These are phyloP conservation scores for Penicillium paxilli DNA, from an alignment of 495 filamentous ascomycete genomes.

Conservation along the genomic window DNA sequence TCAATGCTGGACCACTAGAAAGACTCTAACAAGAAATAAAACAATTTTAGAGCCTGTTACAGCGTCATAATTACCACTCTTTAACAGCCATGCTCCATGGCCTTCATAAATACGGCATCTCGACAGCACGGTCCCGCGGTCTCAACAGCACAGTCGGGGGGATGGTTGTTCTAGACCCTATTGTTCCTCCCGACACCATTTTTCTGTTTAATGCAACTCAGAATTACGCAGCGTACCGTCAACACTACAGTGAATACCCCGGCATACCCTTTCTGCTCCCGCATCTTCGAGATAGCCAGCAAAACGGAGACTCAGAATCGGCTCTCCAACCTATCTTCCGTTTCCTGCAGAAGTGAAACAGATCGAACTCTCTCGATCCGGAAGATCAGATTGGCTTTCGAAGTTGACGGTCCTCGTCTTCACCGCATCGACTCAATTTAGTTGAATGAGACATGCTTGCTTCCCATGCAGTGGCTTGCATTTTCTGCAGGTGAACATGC, in stretches of 20 bases:
- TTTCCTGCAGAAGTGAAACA: conserved; percentile 14
- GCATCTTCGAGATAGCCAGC: conserved; percentile 37
- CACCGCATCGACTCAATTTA: conserved; percentile 1
- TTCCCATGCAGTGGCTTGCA: conserved; percentile 8
- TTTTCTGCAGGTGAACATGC: conserved; percentile 19
- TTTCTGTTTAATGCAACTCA: conserved; percentile 28
- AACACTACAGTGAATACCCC: conserved; percentile 28
- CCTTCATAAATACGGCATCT: conserved; percentile 33
- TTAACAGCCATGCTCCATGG: conserved; percentile 38
- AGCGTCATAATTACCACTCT: conserved; percentile 34
- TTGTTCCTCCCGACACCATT: conserved; percentile 24
- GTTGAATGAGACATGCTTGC: not conserved
- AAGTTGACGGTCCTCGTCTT: no score
- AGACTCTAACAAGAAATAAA: not conserved
- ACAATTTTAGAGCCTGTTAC: conserved; percentile 25
- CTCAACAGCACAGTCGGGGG: conserved; percentile 11
- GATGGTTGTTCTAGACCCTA: conserved; percentile 21
- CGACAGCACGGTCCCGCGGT: conserved; percentile 16
- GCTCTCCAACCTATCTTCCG: conserved; percentile 35
- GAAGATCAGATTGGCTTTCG: no score
- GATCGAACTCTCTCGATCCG: no score
- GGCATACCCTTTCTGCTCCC: conserved; percentile 45
- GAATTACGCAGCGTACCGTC: conserved; percentile 39
- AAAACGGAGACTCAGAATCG: conserved; percentile 18
- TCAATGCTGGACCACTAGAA: no score